Base-by-base conservation (phyloP, 2,329 filamentous ascomycete genomes). In the Daldinia sp. region DNA sequence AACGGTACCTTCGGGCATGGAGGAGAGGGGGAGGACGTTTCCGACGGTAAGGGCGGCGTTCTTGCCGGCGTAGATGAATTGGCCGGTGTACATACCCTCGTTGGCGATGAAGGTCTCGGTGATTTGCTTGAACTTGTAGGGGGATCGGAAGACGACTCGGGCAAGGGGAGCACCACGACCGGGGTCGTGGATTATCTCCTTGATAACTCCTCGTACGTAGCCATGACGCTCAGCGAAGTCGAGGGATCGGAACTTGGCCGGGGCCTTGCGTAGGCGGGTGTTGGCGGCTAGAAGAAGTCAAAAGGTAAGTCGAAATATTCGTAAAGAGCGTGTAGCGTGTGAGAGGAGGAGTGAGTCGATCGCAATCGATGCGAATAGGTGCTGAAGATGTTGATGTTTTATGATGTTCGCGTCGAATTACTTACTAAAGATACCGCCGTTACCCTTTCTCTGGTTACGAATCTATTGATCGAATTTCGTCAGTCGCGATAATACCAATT, bases 11-110 rank as follows among this genome's bases (percentile, higher is more conserved):
- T 99, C 96, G 77, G 96, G 96, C 83, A 98, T 92, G 82, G 93
- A 93, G 82, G 90, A 89, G 78, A 99, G 90, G 76, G 96, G 96
- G 73, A 99, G 93, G 82, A 99, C 86, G 90, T 99, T 99, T 85
- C 96, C 96, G 84, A 99, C 91, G 81, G 93, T 98, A 81, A 99
- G 90, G 76, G 92, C 88, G 80, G 96, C 96, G 87, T 97, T 96
- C 93, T 99, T 99, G 83, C 96, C 96, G 82, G 95, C 96, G 87
- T 99, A 99, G 92, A 99, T 94, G 90, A 99, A 99, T 87, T 99
- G 96, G 83, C 96, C 96, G 77, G 96, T 98, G 93, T 98, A 99
- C 94, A 98, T 98, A 88, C 96, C 96, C 89, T 98, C 96, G 88
- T 98, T 99, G 86, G 96, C 96, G 82, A 99, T 99, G 92, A 99